Conservation (phyloP, 169 alveolate genomes). For the Babesia caballi region DNA sequence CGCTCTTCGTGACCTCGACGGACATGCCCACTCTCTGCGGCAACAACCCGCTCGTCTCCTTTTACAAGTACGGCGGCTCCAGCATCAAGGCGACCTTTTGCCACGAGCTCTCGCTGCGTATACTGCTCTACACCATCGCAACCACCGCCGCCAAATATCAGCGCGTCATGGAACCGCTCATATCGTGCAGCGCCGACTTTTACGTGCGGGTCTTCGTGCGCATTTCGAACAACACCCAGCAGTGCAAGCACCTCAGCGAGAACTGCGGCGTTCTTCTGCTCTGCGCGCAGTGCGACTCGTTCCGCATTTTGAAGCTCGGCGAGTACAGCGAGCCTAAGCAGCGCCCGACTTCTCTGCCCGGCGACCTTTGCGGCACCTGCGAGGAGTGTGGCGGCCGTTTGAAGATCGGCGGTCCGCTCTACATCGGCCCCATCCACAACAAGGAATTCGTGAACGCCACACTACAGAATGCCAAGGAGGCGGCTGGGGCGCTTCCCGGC, state of each 20-base stretch:
- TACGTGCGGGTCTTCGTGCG: slow-evolving; percentile 89
- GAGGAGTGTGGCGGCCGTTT: slow-evolving; percentile 79
- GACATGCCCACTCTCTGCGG: slow-evolving; percentile 96
- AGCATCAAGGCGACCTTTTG: slow-evolving; percentile 84
- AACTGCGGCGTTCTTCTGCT: slow-evolving; percentile 78
- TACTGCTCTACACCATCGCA: slow-evolving; percentile 83
- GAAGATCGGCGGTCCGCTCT: slow-evolving; percentile 80
- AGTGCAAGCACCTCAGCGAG: slow-evolving; percentile 82
- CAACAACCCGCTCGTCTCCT: slow-evolving; percentile 89
- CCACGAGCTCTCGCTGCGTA: slow-evolving; percentile 89
- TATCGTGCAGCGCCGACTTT: slow-evolving; percentile 89
- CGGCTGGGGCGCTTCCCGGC: slow-evolving; percentile 17
- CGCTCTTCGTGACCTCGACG: slow-evolving; percentile 90
- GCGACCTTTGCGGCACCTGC: slow-evolving; percentile 64
- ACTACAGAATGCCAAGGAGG: slow-evolving; percentile 27
- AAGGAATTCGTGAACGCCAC: slow-evolving; percentile 66
- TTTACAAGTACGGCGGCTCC: slow-evolving; percentile 90
- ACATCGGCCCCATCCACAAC: slow-evolving; percentile 77
- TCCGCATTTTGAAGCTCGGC: slow-evolving; percentile 31
- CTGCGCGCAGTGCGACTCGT: slow-evolving; percentile 59
- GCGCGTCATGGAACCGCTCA: slow-evolving; percentile 84
- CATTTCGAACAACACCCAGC: slow-evolving; percentile 79
- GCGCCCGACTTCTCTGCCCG: slow-evolving; percentile 32
- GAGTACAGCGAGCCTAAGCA: slow-evolving; percentile 25
- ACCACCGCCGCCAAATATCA: slow-evolving; percentile 88